A percentile compares a stretch with the other conserved stretches of the same genome.
Conservation (phyloP, 2,329 filamentous ascomycete genomes). For the Clonostachys byssicola region DNA sequence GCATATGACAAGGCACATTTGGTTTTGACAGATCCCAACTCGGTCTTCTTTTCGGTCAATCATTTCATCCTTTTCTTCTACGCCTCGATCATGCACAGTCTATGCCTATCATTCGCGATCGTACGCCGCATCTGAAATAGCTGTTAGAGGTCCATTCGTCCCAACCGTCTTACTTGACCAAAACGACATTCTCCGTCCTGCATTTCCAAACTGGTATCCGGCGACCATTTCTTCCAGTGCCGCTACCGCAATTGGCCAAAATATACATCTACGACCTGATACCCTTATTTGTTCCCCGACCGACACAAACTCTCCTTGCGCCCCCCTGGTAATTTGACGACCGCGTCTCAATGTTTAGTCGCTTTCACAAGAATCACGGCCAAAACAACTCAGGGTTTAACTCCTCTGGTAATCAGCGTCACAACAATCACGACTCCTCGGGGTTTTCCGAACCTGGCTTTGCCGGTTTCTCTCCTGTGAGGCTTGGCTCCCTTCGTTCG, state of each 20-base stretch:
- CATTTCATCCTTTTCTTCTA: too few species aligned
- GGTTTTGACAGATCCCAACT: too few species aligned
- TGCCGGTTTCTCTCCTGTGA: neutral
- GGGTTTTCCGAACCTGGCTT: neutral
- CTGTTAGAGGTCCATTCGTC: too few species aligned
- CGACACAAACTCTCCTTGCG: slow-evolving; percentile 1
- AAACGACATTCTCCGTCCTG: too few species aligned
- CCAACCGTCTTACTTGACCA: too few species aligned
- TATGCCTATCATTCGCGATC: too few species aligned
- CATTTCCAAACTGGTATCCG: too few species aligned
- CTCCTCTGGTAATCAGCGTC: slow-evolving; percentile 2
- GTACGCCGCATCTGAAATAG: too few species aligned
- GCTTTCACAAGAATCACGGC: slow-evolving; percentile 18
- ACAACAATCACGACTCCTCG: neutral
- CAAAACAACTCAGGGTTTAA: slow-evolving; percentile 10
- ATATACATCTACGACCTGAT: neutral
- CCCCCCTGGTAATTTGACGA: neutral
- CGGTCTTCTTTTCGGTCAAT: too few species aligned
- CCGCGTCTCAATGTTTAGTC: slow-evolving; percentile 29
- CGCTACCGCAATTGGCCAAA: neutral
- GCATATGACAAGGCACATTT: too few species aligned
- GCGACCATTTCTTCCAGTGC: neutral
- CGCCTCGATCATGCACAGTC: too few species aligned
- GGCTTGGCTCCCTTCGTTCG: neutral
- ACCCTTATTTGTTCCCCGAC: neutral